Base-by-base conservation (phyloP, 257 asterid genomes). In the Hygrophila difformis region DNA sequence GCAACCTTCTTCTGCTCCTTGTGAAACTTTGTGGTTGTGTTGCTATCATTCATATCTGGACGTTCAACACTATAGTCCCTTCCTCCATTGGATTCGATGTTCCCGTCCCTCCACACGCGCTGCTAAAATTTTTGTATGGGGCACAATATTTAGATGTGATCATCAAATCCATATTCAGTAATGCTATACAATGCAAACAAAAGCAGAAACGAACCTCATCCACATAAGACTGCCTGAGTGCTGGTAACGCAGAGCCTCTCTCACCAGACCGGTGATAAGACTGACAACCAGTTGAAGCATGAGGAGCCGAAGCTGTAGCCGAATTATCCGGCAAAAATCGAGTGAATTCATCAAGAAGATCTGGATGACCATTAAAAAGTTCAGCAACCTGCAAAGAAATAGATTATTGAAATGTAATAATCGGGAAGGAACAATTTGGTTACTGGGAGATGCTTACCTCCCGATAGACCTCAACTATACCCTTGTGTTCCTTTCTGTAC, bases 21-120 rank as follows among this genome's bases (percentile, higher is more conserved):
- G 57, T 75, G 93, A 67, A 80, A 47, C 68, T 72, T 87, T 61
- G 74, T 36, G 51, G 48, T 69, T 22, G 84, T 69, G 66, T 83
- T 91, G 60, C 81, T 95, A 49, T 83, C 97, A 39, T 81, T 93
- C 23, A 68, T 64, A 58, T 83, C 99, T 13, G 84, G 81, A 49
- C 65, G 77, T 72, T 91, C 98, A 63, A 80, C 80, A 31, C 96
- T 80, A 61, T 61, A 75, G 58, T 87, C 93, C 7, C 72, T 74
- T 57, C 82, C 97, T 51, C 73, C 68, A 51, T 67, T 74, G 52
- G 95, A 74, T 41, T 85, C 79, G 44, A 48, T 56, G 58, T 61
- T 56, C 79, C 77, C 75, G 51, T 81, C 96, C 71, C 77, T 61
- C 18, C 81, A 75, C 40, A 57, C 71, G 12, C 81, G 96, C 51